These are phyloP conservation scores for Trichoderma endophyticum DNA, from an alignment of 2,329 filamentous ascomycete species.

Conservation along the genomic window DNA sequence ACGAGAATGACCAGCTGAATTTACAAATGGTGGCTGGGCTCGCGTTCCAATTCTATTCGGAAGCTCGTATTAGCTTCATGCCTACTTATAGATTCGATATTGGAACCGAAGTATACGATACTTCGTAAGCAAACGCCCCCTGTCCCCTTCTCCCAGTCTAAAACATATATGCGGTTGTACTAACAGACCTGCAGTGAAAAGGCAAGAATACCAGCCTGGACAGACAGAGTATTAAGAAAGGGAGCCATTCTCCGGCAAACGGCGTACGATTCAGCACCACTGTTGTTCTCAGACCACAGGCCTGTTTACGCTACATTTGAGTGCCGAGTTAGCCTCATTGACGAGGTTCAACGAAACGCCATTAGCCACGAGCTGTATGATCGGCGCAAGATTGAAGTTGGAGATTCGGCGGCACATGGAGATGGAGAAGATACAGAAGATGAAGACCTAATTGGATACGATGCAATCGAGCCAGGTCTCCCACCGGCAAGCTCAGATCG, in stretches of 20 bases:
- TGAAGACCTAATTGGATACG: conserved; percentile 77
- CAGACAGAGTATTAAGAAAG: conserved; percentile 86
- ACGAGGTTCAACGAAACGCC: conserved; percentile 68
- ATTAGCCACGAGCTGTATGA: conserved; percentile 75
- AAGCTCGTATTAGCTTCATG: conserved; percentile 80
- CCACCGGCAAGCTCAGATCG: conserved; percentile 65
- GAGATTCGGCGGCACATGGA: conserved; percentile 55
- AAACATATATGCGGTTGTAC: neutral
- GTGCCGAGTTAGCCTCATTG: conserved; percentile 75
- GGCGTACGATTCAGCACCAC: conserved; percentile 75
- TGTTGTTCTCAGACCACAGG: conserved; percentile 92
- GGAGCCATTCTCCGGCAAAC: conserved; percentile 79
- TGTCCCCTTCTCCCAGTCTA: too few relatives aligned
- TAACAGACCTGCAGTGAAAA: conserved; percentile 64
- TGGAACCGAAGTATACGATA: conserved; percentile 85
- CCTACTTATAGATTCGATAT: conserved; percentile 97
- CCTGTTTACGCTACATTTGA: conserved; percentile 90
- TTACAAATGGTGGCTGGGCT: conserved; percentile 93
- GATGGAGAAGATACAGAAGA: conserved; percentile 62
- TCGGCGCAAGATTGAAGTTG: conserved; percentile 63
- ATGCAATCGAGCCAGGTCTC: conserved; percentile 75
- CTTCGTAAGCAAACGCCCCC: conserved; percentile 59
- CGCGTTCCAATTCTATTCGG: conserved; percentile 87
- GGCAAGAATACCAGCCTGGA: conserved; percentile 93
- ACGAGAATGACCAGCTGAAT: conserved; percentile 94